Evolutionary conservation across 1,284 basidiomycete genomes (phyloP).

Genomic region (Schizophyllum commune): DNA sequence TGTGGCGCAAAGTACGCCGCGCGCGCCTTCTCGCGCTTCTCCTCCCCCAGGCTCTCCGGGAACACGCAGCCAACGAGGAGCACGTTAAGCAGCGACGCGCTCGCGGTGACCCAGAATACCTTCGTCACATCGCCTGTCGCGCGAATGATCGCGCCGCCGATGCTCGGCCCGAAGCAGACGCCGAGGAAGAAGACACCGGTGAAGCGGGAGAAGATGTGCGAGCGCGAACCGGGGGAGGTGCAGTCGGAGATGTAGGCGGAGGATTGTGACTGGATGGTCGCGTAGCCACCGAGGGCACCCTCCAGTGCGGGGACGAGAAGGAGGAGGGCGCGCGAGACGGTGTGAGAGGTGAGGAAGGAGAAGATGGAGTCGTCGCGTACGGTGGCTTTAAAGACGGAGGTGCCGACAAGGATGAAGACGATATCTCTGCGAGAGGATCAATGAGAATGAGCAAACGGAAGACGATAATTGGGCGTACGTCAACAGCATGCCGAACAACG

Average conservation of each 20-base stretch:
- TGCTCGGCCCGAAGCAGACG: constrained; percentile 58
- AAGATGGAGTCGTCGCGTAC: constrained; percentile 47
- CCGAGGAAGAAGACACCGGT: constrained; percentile 66
- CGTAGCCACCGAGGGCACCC: constrained; percentile 82
- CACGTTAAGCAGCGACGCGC: constrained; percentile 27
- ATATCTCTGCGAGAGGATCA: constrained; percentile 49
- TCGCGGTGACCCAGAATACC: constrained; percentile 35
- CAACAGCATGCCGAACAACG: constrained; percentile 34
- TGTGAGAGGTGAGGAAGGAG: background rate
- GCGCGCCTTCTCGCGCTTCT: constrained; percentile 7
- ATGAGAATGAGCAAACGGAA: background rate
- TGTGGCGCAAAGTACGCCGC: constrained; percentile 1
- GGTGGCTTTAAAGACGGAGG: constrained; percentile 55
- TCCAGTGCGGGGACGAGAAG: constrained; percentile 77
- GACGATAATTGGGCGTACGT: constrained; percentile 25
- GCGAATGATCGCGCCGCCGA: constrained; percentile 67
- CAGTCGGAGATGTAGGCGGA: constrained; percentile 85
- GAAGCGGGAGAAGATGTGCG: constrained; percentile 76
- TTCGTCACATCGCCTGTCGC: constrained; percentile 19
- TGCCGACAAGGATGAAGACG: constrained; percentile 72
- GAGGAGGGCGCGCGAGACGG: constrained; percentile 38
- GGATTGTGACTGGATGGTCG: constrained; percentile 69
- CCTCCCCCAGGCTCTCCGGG: constrained; percentile 36
- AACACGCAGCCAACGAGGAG: constrained; percentile 34
- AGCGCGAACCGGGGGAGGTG: constrained; percentile 77